Percentiles rank a stretch among this genome's conserved stretches.
These are phyloP conservation scores for Geranomyces variabilis DNA, from an alignment of 192 early-diverging fungal species.

Conservation along the genomic window DNA sequence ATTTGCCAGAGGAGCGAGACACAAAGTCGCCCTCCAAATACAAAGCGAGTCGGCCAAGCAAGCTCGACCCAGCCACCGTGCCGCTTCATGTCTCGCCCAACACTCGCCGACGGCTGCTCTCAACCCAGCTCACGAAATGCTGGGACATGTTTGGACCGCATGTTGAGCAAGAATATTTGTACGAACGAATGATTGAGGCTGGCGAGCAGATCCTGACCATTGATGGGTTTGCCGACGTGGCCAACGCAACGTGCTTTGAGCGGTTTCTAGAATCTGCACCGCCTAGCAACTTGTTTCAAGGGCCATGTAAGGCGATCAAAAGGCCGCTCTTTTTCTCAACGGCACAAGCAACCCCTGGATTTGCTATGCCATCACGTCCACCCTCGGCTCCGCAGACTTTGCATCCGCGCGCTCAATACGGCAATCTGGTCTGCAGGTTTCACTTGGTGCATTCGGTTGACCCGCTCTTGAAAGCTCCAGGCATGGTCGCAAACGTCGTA, in stretches of 20 bases:
- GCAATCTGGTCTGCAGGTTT: slow-evolving; percentile 10
- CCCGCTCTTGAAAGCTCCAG: not conserved
- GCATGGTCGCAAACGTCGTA: slow-evolving; percentile 2
- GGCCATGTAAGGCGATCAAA: not conserved
- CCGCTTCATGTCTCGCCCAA: slow-evolving; percentile 24
- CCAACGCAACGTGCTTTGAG: slow-evolving; percentile 38
- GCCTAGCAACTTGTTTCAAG: not conserved
- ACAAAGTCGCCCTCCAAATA: not conserved
- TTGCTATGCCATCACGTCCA: not conserved
- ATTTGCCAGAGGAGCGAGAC: not conserved
- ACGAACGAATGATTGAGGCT: slow-evolving; percentile 35
- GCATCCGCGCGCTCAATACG: slow-evolving; percentile 14
- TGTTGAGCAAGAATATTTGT: slow-evolving; percentile 29
- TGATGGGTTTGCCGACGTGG: slow-evolving; percentile 41
- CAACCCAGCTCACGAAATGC: slow-evolving; percentile 41
- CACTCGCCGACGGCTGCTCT: slow-evolving; percentile 37
- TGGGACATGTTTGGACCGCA: slow-evolving; percentile 46
- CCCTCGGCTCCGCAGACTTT: slow-evolving; percentile 13
- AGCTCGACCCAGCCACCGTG: slow-evolving; percentile 23
- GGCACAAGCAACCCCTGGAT: not conserved
- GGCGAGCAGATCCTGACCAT: slow-evolving; percentile 42
- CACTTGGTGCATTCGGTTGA: slow-evolving; percentile 4
- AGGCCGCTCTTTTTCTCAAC: not conserved
- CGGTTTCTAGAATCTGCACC: slow-evolving; percentile 25
- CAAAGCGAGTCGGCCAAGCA: not conserved